These are phyloP conservation scores for Choiromyces venosus DNA, from an alignment of 495 filamentous ascomycete genomes.

Conservation along the genomic window DNA sequence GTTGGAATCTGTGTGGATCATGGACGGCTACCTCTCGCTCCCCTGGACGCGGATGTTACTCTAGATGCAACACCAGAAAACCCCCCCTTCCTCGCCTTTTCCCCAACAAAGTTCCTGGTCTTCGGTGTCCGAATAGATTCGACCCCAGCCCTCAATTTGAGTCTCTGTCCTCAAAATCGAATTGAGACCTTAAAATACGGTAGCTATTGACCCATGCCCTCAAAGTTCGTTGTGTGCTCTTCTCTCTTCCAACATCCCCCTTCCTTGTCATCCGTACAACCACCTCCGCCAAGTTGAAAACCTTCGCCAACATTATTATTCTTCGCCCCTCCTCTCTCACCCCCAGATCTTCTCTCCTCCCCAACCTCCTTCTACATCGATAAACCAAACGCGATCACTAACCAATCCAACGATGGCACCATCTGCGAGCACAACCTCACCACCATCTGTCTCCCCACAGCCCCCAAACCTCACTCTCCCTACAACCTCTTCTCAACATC, in stretches of 20 bases:
- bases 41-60: not conserved
- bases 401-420: not conserved
- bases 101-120: not conserved
- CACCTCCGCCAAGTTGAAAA: not conserved
- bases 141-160: not conserved
- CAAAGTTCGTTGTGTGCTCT: not conserved
- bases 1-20: not conserved
- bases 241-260: not conserved
- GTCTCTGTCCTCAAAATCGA: not conserved
- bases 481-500: slow-evolving; percentile 14
- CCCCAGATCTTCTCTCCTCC: not conserved
- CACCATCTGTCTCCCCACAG: not conserved
- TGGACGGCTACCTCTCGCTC: not conserved
- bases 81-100: not conserved
- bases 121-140: not conserved
- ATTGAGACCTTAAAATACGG: too few species aligned
- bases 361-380: not conserved
- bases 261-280: not conserved
- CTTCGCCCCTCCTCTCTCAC: not conserved
- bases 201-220: not conserved
- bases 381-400: not conserved
- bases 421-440: not conserved
- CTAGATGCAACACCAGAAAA: not conserved
- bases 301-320: not conserved
- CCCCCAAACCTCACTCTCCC: not conserved